Evolutionary conservation across 2,329 filamentous ascomycete genomes (phyloP).

Genomic region (Sclerotinia glacialis): DNA sequence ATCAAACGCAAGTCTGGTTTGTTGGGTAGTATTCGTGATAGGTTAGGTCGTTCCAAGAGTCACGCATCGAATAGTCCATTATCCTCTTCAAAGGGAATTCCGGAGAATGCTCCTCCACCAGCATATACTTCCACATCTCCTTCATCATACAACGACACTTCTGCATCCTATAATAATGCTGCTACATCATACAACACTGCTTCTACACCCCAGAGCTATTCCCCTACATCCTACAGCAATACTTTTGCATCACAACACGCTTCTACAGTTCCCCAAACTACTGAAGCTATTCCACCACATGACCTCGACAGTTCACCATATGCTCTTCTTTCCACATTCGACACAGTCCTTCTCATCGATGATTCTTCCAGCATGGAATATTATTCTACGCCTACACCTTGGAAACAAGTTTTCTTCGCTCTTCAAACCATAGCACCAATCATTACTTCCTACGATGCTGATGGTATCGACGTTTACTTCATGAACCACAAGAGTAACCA

Average conservation of each 20-base stretch:
- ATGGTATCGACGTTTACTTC: constrained; percentile 91
- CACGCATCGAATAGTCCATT: background rate
- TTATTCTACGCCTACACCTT: constrained; percentile 45
- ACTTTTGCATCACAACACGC: background rate
- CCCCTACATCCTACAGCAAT: background rate
- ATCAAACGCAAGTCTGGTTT: background rate
- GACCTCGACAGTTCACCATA: constrained; percentile 47
- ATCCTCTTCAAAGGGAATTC: background rate
- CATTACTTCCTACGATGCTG: constrained; percentile 72
- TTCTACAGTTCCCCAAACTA: background rate
- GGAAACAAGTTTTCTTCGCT: constrained; percentile 70
- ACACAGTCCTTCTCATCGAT: constrained; percentile 88
- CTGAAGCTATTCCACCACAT: background rate
- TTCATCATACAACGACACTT: background rate
- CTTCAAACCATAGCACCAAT: constrained; percentile 75
- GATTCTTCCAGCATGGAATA: constrained; percentile 82
- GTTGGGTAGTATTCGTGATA: constrained; percentile 9
- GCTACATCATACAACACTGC: background rate
- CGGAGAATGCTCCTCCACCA: constrained; percentile 4
- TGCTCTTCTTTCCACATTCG: constrained; percentile 73
- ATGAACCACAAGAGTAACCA: constrained; percentile 62
- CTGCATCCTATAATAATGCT: background rate
- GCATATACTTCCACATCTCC: background rate
- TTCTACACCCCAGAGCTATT: background rate
- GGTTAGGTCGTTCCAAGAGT: constrained; percentile 9